Evolutionary conservation across 2,329 filamentous ascomycete genomes (phyloP).

Genomic region (Apiospora sp.): DNA sequence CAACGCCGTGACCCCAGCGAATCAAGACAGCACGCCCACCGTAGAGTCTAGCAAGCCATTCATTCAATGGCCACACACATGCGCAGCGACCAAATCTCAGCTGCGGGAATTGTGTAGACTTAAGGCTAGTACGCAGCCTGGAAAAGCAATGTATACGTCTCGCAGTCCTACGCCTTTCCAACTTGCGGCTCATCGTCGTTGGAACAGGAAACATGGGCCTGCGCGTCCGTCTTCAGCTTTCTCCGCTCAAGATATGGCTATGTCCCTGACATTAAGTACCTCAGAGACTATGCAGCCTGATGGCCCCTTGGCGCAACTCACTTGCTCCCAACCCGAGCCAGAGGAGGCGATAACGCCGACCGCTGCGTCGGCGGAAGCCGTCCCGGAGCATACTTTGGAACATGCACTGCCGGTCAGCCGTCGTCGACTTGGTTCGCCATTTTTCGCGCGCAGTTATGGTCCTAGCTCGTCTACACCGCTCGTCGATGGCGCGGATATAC

Average conservation of each 20-base stretch:
- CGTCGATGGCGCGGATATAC: conserved; percentile 48
- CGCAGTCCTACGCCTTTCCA: conserved; percentile 65
- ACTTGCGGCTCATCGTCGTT: conserved; percentile 56
- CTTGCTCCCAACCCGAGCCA: conserved; percentile 50
- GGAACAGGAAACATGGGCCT: conserved; percentile 58
- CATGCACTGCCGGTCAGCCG: conserved; percentile 36
- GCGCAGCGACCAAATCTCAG: conserved; percentile 67
- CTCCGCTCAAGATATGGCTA: conserved; percentile 66
- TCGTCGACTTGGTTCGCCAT: conserved; percentile 61
- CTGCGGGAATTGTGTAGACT: conserved; percentile 69
- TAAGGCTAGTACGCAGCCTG: conserved; percentile 55
- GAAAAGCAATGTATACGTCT: conserved; percentile 56
- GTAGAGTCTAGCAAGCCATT: conserved; percentile 56
- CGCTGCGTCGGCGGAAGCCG: conserved; percentile 16
- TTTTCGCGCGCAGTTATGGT: conserved; percentile 66
- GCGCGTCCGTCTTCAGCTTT: conserved; percentile 59
- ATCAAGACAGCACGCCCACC: conserved; percentile 64
- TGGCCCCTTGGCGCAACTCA: conserved; percentile 67
- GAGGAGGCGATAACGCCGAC: neutral
- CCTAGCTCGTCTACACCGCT: conserved; percentile 65
- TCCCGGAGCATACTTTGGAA: conserved; percentile 23
- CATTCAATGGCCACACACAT: conserved; percentile 70
- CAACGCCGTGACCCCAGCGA: conserved; percentile 52
- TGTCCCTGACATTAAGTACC: conserved; percentile 70
- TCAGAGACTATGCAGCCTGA: conserved; percentile 70